Evolutionary conservation across 306 rosid species (phyloP), one percentile per base, ranked within the genome.

Genomic region (Phaseolus lunatus): DNA sequence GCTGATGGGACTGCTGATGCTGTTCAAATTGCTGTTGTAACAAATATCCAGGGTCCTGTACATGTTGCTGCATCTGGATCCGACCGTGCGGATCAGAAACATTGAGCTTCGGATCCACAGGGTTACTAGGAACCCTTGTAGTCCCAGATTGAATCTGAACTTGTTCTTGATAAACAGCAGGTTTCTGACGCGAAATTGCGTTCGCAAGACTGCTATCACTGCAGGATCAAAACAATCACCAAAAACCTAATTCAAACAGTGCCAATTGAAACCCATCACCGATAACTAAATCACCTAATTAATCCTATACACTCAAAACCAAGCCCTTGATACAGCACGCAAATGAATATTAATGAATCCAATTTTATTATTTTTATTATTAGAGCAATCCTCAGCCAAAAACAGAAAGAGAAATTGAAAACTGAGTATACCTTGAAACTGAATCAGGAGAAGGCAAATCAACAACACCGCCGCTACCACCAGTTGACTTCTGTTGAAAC

Each of bases 371-470:
- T 16, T 35, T 39, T 39, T 39, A 39, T 39, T 35, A 19, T 37
- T 9, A 63, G 69, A 59, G 67, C 22, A 63, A 58, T 29, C 22
- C 33, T 33, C 9, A 71, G 48, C 9, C 52, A 73, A 84, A 45
- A 35, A 8, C 45, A 59, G 39, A 72, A 12, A 26, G 9, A 56
- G 16, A 76, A 70, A 18, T 5, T 14, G 76, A 35, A 31, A 80
- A 35, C n/a, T 57, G 61, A 54, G 22, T 31, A 56, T 70, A 96
- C 99, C 99, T 92, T 72, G 99, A 91, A 73, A 92, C 97, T 18
- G 98, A 96, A 86, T 96, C 99, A 12, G 98, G 97, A 19, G 98
- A 96, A 57, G 91, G 89, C 82, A 91, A 67, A 82, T 96, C 99
- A 71, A 44, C 70, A 20, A 20, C 52, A 24, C 26, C 48, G 64